Evolutionary conservation across 176 grass and related monocot species (phyloP).

Genomic region (Dactylis glomerata): DNA sequence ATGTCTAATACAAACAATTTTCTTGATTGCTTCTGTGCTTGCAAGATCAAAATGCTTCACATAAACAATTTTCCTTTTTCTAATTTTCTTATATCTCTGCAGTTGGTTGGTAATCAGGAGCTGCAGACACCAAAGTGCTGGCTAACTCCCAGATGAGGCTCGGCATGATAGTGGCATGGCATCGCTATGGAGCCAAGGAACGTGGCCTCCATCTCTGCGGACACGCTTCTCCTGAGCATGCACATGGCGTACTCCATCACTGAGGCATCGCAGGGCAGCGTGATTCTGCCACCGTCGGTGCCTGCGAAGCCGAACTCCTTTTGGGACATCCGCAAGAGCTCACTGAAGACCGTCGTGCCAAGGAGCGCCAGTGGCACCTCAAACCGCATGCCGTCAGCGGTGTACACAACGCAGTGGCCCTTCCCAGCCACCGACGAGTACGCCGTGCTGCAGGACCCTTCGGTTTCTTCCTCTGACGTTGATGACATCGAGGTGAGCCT

Average conservation of each 20-base stretch:
- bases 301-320: constrained; percentile 47
- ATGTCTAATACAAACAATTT: not conserved
- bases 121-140: constrained; percentile 10
- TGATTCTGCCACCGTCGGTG: constrained; percentile 34
- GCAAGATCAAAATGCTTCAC: constrained; percentile 4
- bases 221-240: constrained; percentile 31
- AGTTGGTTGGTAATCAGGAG: constrained; percentile 7
- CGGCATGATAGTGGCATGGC: constrained; percentile 20
- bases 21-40: not conserved
- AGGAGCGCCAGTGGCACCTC: constrained; percentile 47
- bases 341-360: constrained; percentile 16
- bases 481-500: not conserved
- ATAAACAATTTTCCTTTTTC: not conserved
- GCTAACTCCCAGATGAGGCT: not conserved
- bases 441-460: not conserved
- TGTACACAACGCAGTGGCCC: constrained; percentile 30
- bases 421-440: constrained; percentile 7
- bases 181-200: constrained; percentile 45
- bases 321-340: constrained; percentile 42
- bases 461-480: not conserved
- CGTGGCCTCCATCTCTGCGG: constrained; percentile 26
- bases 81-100: not conserved
- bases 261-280: constrained; percentile 26
- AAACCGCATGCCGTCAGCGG: constrained; percentile 24
- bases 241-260: constrained; percentile 45